Base-by-base conservation (phyloP, 371 early-diverging fungal genomes). In the Mycotypha africana region DNA sequence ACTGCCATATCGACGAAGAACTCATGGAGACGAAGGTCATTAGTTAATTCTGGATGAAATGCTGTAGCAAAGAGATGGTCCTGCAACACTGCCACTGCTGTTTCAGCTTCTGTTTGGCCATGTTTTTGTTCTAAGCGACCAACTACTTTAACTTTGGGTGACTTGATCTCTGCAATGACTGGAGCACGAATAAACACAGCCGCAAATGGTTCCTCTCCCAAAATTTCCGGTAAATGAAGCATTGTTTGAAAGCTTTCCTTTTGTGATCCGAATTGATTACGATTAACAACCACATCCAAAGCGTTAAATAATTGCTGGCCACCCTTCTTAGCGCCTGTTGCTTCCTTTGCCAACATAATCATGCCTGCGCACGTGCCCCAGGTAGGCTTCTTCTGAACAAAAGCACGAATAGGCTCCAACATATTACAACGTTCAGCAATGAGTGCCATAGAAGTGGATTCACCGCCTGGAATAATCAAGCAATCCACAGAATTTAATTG, bases 341-440 rank as follows among this genome's bases (percentile, higher is more conserved):
- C 91, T 47, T 77, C 77, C 44, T 89, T 71, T 4, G 93, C 77
- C 37, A 97, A 76, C 60, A 97, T 76, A 46, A 97, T 95, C 85
- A 97, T 75, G 26, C 97, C 97, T 16, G 97, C 97, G 60, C 97
- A 97, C 36, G 96, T 95, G 15, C 97, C 97, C 93, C 94, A 96
- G 15, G 90, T 84, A 42, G 82, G 94, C 69, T 81, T 89, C 44
- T 56, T 70, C 41, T 68, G 78, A 40, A 79, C 89, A 75, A 84
- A 93, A 20, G 68, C 68, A 38, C 84, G 77, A 33, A 95, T 65
- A 11, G 82, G 76, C 31, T 91, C 88, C 56, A 90, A 58, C 52
- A 92, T 67, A 7, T 84, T 84, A 25, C 80, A 82, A 25, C 89
- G 77, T 52, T 93, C 93, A 8, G 94, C 95, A 42, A 93, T 81